Percentiles rank a stretch among this genome's conserved stretches.
phyloP scores from a whole-genome alignment of 164 flowering plant species.

The Piper betle region DNA sequence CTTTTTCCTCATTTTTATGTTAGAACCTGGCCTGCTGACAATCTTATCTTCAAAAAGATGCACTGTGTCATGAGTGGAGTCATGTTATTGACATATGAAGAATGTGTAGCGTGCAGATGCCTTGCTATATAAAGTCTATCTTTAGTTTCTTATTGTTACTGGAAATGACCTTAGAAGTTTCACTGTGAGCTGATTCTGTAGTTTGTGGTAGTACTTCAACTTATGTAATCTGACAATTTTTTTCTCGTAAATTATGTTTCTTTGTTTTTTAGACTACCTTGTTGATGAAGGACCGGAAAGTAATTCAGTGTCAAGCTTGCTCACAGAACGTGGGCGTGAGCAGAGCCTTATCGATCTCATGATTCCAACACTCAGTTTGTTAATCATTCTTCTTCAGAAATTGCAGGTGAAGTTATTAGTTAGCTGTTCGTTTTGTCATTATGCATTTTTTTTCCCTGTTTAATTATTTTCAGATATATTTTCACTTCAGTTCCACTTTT shows the following conservation, averaged over 20 bases:
- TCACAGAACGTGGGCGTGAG: slow-evolving; percentile 86
- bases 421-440: background rate
- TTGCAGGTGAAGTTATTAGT: slow-evolving; percentile 42
- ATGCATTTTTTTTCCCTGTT: background rate
- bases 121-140: background rate
- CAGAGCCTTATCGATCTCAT: slow-evolving; percentile 72
- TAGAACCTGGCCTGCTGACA: too few species aligned
- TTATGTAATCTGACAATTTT: background rate
- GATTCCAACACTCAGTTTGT: slow-evolving; percentile 60
- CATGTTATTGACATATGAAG: background rate
- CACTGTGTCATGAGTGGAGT: background rate
- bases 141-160: too few species aligned
- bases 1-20: too few species aligned
- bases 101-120: background rate
- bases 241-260: background rate
- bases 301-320: slow-evolving; percentile 78
- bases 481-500: too few species aligned
- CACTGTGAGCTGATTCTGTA: too few species aligned
- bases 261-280: slow-evolving; percentile 60
- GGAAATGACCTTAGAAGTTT: too few species aligned
- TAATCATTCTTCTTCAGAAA: slow-evolving; percentile 61
- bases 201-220: too few species aligned
- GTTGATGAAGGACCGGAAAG: slow-evolving; percentile 94
- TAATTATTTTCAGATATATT: too few species aligned
- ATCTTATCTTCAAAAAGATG: too few species aligned